Evolutionary conservation across 805 yeast species (phyloP), one percentile per base, ranked within the genome.

Genomic region (Pichia heedii): DNA sequence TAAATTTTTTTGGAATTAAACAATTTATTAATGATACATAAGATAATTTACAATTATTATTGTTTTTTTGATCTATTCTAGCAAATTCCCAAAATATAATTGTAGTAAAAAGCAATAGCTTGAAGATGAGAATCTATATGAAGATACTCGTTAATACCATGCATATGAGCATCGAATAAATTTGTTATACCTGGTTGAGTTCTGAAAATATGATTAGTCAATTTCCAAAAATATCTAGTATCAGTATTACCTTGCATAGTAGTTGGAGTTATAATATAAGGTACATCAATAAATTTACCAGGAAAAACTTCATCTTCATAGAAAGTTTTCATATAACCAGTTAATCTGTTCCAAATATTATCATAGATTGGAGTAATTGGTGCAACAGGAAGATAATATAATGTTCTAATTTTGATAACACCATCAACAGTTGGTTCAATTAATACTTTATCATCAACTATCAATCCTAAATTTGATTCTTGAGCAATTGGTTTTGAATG

Each of bases 171-270:
- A 16, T 53, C 49, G 36, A 62, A 48, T 15, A 47, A 58, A 34
- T 60, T 61, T 30, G 57, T 51, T 19, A 63, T 58, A 27, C 70
- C 72, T 12, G 85, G 82, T 36, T 70, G 68, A 56, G 70, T 77
- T 45, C 89, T 68, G 64, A 69, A 83, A 41, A 83, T 79, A 54
- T 81, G 73, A 32, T 67, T 59, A 3, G 82, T 73, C 52, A 83
- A 62, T 36, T 62, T 56, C 87, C 86, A 80, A 60, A 79, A 83
- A 53, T 73, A 68, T 45, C 68, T 65, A 5, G 88, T 81, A 55
- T 83, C 89, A 3, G 89, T 82, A 60, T 81, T 81, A 11, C 81
- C 87, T 3, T 83, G 68, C 71, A 77, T 73, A 33, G 81, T 57
- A 20, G 74, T 65, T 3, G 88, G 85, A 3, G 81, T 68, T n/a